Evolutionary conservation across 1,139 yeast species (phyloP).

Genomic region (Geotrichum phurueaensis): DNA sequence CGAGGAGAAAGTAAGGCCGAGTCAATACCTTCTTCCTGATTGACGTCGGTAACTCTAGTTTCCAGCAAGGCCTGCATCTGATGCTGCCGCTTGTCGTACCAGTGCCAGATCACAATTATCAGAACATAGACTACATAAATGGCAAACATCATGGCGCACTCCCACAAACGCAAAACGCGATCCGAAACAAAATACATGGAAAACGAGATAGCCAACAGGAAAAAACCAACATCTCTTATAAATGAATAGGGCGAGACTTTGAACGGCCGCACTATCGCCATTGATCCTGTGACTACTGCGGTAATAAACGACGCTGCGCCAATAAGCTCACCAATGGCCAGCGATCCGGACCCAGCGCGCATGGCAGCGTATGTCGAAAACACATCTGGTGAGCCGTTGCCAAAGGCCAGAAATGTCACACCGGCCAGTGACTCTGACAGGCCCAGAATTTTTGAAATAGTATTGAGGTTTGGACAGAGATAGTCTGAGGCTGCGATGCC

Average conservation of each 20-base stretch:
- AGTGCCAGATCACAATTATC: slow-evolving; percentile 43
- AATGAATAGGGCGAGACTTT: slow-evolving; percentile 47
- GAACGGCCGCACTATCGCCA: slow-evolving; percentile 66
- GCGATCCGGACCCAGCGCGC: slow-evolving; percentile 55
- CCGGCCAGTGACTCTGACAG: slow-evolving; percentile 80
- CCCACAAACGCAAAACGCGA: slow-evolving; percentile 43
- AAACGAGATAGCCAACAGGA: slow-evolving; percentile 43
- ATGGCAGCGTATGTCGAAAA: slow-evolving; percentile 79
- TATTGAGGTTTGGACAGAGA: slow-evolving; percentile 65
- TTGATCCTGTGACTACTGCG: slow-evolving; percentile 67
- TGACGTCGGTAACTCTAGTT: not conserved
- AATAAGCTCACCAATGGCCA: slow-evolving; percentile 81
- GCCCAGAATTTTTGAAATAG: slow-evolving; percentile 52
- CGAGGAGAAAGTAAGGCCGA: not conserved
- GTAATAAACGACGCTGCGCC: slow-evolving; percentile 82
- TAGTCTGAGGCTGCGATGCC: slow-evolving; percentile 74
- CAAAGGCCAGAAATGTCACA: slow-evolving; percentile 78
- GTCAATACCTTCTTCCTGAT: not conserved
- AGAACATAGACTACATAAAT: slow-evolving; percentile 52
- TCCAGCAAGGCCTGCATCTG: not conserved
- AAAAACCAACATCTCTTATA: slow-evolving; percentile 51
- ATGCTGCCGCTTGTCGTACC: slow-evolving; percentile 22
- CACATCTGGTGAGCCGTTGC: slow-evolving; percentile 90
- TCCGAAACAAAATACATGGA: slow-evolving; percentile 41
- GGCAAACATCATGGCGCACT: slow-evolving; percentile 45